Conservation (phyloP, 139 green algal species). For the Chlorella sp. region DNA sequence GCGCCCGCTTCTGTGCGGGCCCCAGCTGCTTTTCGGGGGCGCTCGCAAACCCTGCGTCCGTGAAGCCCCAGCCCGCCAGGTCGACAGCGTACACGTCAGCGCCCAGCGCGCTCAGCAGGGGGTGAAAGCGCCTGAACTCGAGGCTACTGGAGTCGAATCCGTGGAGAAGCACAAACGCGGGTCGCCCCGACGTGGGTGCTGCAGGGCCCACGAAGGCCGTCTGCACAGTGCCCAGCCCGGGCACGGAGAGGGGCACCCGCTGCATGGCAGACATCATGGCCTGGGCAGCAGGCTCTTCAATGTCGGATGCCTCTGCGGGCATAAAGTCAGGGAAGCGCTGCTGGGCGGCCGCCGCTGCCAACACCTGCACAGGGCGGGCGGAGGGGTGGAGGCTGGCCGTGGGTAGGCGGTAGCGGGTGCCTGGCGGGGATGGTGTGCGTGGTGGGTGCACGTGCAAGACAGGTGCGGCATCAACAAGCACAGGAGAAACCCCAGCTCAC, state of each 20-base stretch:
- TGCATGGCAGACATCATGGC: slow-evolving; percentile 48
- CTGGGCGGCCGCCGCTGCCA: background rate
- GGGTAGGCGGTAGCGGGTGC: no score
- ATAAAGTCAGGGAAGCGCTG: slow-evolving; percentile 31
- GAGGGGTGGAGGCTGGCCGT: no score
- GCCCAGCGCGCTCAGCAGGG: slow-evolving; percentile 63
- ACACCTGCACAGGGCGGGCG: no score
- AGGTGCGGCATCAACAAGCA: no score
- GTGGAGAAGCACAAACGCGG: slow-evolving; percentile 87
- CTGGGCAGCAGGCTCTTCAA: slow-evolving; percentile 41
- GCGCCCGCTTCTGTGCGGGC: slow-evolving; percentile 77
- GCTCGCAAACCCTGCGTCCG: slow-evolving; percentile 43
- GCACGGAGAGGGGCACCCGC: slow-evolving; percentile 35
- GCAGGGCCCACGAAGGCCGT: slow-evolving; percentile 52
- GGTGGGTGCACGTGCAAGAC: no score
- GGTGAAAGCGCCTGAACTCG: slow-evolving; percentile 88
- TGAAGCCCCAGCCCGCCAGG: slow-evolving; percentile 76
- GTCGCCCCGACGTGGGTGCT: slow-evolving; percentile 15
- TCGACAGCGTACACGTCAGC: slow-evolving; percentile 78
- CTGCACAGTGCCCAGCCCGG: slow-evolving; percentile 36
- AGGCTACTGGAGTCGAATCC: slow-evolving; percentile 83
- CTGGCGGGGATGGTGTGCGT: no score
- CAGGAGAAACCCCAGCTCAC: background rate
- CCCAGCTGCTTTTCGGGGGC: slow-evolving; percentile 19
- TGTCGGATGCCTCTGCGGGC: slow-evolving; percentile 25